phyloP scores from a whole-genome alignment of 257 asterid species.

The Striga asiatica region DNA sequence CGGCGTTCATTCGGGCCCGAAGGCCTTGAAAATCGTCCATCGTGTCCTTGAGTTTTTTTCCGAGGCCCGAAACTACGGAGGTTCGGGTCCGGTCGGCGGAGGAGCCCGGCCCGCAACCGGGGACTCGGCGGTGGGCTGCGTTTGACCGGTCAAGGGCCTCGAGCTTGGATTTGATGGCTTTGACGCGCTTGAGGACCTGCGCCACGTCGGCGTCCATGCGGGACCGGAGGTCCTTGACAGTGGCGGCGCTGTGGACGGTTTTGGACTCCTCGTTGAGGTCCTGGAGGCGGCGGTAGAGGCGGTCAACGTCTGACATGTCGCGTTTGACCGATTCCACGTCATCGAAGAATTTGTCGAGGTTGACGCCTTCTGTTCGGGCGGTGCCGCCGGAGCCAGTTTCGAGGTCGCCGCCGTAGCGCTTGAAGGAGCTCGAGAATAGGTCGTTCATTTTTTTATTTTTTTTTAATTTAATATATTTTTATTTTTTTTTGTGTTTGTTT shows the following conservation, averaged over 20 bases:
- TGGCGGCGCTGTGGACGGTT: slow-evolving; percentile 38
- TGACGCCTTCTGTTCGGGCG: slow-evolving; percentile 33
- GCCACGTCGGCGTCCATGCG: slow-evolving; percentile 41
- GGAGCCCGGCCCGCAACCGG: slow-evolving; percentile 54
- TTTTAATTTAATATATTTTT: slow-evolving; percentile 10
- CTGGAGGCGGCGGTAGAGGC: slow-evolving; percentile 37
- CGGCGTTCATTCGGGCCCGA: slow-evolving; percentile 39
- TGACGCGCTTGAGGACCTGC: slow-evolving; percentile 37
- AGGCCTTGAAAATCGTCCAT: slow-evolving; percentile 50
- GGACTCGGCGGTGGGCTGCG: slow-evolving; percentile 32
- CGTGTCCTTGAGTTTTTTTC: slow-evolving; percentile 36
- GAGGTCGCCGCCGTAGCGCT: slow-evolving; percentile 32
- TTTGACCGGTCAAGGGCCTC: slow-evolving; percentile 42
- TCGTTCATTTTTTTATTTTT: slow-evolving; percentile 38
- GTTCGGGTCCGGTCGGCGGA: slow-evolving; percentile 42
- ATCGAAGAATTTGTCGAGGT: slow-evolving; percentile 38
- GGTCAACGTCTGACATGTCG: slow-evolving; percentile 39
- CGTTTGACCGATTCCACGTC: slow-evolving; percentile 38
- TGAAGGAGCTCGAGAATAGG: slow-evolving; percentile 43
- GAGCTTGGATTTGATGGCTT: slow-evolving; percentile 32
- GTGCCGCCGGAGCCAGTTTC: slow-evolving; percentile 24
- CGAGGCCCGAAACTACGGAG: slow-evolving; percentile 38
- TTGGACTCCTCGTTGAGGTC: slow-evolving; percentile 39
- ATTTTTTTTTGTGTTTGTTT: neutral
- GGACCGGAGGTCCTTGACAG: slow-evolving; percentile 42